Conservation (phyloP, 2,329 filamentous ascomycete species). For the Phyllosticta citribraziliensis region DNA sequence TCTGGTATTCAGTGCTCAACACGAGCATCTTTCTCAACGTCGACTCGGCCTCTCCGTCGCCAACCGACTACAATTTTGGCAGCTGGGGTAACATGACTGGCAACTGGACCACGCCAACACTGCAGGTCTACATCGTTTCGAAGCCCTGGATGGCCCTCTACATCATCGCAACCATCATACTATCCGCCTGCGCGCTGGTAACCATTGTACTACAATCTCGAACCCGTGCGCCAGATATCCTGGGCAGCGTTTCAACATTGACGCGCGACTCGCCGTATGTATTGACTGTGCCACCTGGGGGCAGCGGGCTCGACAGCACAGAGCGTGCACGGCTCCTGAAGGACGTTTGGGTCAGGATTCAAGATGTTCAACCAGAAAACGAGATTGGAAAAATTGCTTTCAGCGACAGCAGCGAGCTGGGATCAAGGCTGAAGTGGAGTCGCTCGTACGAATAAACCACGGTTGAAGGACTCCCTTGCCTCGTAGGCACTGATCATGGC, state of each 20-base stretch:
- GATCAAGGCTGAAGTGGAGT: neutral
- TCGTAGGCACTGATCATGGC: too few relatives aligned
- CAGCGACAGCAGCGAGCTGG: neutral
- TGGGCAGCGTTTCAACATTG: neutral
- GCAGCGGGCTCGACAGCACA: slow-evolving; percentile 6
- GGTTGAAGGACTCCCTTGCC: too few relatives aligned
- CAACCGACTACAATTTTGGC: neutral
- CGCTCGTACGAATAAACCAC: neutral
- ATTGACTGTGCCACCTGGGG: neutral
- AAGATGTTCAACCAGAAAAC: slow-evolving; percentile 12
- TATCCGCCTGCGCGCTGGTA: neutral
- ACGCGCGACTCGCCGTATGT: neutral
- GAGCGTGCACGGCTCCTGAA: slow-evolving; percentile 10
- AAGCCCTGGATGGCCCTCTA: neutral
- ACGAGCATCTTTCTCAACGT: neutral
- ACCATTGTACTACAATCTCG: neutral
- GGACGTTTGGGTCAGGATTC: slow-evolving; percentile 13
- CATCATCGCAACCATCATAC: neutral
- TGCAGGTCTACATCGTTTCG: neutral
- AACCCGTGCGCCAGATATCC: neutral
- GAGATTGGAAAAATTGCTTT: slow-evolving; percentile 13
- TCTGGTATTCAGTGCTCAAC: neutral
- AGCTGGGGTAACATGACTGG: neutral
- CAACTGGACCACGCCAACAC: neutral
- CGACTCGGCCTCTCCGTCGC: neutral